These are phyloP conservation scores for Penicillium sp. DNA, from an alignment of 2,329 filamentous ascomycete species.

Conservation along the genomic window DNA sequence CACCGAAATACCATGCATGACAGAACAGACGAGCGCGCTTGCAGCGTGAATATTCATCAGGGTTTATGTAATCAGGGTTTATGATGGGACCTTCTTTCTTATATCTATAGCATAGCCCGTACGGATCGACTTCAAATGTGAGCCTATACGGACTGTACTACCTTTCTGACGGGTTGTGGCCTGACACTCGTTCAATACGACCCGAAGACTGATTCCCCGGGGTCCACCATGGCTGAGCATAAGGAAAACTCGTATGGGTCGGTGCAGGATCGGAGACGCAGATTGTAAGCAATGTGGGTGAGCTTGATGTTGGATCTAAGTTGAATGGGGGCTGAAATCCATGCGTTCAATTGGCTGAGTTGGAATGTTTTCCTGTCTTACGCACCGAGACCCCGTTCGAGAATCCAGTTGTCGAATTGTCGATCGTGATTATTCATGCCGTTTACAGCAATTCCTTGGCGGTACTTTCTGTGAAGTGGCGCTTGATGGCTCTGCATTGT, in stretches of 20 bases:
- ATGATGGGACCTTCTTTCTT: too few species aligned
- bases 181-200: background rate
- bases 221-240: background rate
- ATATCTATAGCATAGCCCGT: too few species aligned
- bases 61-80: too few species aligned
- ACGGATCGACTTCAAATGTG: background rate
- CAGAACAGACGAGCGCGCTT: too few species aligned
- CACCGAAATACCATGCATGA: too few species aligned
- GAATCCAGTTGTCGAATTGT: too few species aligned
- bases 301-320: background rate
- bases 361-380: background rate
- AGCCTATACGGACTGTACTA: background rate
- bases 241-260: background rate
- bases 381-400: background rate
- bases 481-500: background rate
- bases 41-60: too few species aligned
- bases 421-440: too few species aligned
- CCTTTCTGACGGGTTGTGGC: background rate
- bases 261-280: background rate
- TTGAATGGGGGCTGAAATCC: background rate
- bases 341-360: background rate
- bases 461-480: background rate
- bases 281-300: background rate
- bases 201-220: background rate
- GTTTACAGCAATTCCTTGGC: background rate